Evolutionary conservation across 805 yeast species (phyloP), one percentile per base, ranked within the genome.

Genomic region (Wickerhamiella bombiphila): DNA sequence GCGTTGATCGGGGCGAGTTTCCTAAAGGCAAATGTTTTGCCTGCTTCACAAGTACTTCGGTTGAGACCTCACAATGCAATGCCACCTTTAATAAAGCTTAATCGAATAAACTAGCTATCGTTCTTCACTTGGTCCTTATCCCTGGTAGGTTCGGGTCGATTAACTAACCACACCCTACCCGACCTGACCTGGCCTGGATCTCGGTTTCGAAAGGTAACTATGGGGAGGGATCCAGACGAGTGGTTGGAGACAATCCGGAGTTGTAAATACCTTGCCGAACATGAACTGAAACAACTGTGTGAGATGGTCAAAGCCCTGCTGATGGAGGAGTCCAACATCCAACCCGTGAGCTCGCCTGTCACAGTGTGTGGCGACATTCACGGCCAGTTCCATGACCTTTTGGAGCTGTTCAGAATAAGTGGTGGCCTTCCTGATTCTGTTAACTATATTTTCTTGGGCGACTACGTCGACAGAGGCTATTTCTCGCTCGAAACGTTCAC

Each of bases 381-480:
- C 59, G 98, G 98, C 3, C 98, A 88, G 58, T 88, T 88, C 58
- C 97, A 88, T 56, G 98, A 88, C 58, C 66, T 88, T 43, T 62
- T 88, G 44, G 96, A 91, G 57, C 66, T 88, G 19, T 91, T 91
- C 59, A 67, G 93, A 48, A 78, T 86, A 9, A 72, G 85, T 20
- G 98, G 98, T 32, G 97, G 97, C 15, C 71, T 86, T 46, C 97
- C 97, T 0, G 76, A 76, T 41, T 49, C 48, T 5, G 76, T 78
- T 37, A 76, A 78, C 56, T 88, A 80, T 60, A 72, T 88, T 33
- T 88, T 88, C 50, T 60, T 88, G 49, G 98, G 98, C 28, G 98
- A 88, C 58, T 88, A 88, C 55, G 98, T 88, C 36, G 98, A 88
- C 60, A 69, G 98, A 56, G 98, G 98, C n/a, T 91, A 83, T 58